Base-by-base conservation (phyloP, 345 rosid species). In the Eucalyptus cloeziana region DNA sequence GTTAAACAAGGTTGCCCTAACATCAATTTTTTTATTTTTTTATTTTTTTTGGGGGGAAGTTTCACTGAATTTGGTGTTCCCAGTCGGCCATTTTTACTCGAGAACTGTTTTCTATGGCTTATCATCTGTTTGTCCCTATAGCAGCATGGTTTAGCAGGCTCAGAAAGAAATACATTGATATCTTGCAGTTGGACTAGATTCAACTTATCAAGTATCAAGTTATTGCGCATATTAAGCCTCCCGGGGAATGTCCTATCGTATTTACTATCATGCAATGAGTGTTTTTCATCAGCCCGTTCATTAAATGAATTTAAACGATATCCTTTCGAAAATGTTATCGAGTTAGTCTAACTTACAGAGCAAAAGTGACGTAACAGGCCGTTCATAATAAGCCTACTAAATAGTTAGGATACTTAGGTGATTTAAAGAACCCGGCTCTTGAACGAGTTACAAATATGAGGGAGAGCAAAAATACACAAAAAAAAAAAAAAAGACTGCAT, bases 1-100 rank as follows among this genome's bases (percentile, higher is more conserved):
- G 40, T 54, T 50, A 49, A 85, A 27, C 33, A n/a, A 85, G 86
- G 37, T 50, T 85, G 52, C 86, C 47, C 83, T 21, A 76, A 37
- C 45, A 40, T 21, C 14, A 17, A 52, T 19, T 51, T 49, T 49
- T 15, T 15, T 50, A 15, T 49, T 49, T 49, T 49, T 49, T 13
- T 49, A 4, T 31, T 62, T 30, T 30, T 15, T 24, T 25, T 3
- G 33, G 69, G 33, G 83, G 88, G 91, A 79, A 89, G 88, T 90
- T 90, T 87, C 94, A 92, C 89, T 89, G 50, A 79, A 49, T 91
- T 93, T 90, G 90, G 88, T 89, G 86, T 85, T 83, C 87, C 89
- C 52, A 58, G 58, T 89, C 89, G 83, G 69, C 87, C 83, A 76
- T 87, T 89, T 76, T 76, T 14, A 76, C 30, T 37, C 47, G 25